These are phyloP conservation scores for Paraconiothyrium sp. DNA, from an alignment of 2,329 filamentous ascomycete genomes.

Conservation along the genomic window DNA sequence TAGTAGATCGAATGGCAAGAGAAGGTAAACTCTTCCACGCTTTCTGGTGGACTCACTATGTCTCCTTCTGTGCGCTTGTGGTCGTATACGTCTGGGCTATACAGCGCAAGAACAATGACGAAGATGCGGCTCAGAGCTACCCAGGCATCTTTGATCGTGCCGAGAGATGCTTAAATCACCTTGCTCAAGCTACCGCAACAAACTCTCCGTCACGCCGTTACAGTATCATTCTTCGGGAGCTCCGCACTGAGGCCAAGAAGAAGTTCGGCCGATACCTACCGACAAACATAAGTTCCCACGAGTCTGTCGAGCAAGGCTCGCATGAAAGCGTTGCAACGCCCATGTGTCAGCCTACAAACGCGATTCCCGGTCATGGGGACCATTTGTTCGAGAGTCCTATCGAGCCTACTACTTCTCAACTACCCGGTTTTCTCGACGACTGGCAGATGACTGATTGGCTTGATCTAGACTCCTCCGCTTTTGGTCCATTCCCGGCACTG, in stretches of 20 bases:
- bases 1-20: slow-evolving; percentile 51
- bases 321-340: background rate
- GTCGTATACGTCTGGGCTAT: slow-evolving; percentile 61
- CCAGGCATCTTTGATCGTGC: slow-evolving; percentile 52
- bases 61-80: slow-evolving; percentile 60
- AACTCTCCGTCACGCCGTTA: slow-evolving; percentile 60
- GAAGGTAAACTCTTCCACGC: slow-evolving; percentile 54
- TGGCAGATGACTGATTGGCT: slow-evolving; percentile 50
- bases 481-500: slow-evolving; percentile 24
- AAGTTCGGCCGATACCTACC: slow-evolving; percentile 24
- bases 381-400: slow-evolving; percentile 34
- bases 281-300: background rate
- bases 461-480: slow-evolving; percentile 45
- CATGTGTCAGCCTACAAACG: background rate
- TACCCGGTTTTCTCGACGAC: slow-evolving; percentile 36
- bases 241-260: slow-evolving; percentile 52
- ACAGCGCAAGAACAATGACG: slow-evolving; percentile 39
- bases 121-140: slow-evolving; percentile 20
- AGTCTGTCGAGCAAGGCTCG: background rate
- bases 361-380: slow-evolving; percentile 21
- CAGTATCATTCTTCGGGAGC: slow-evolving; percentile 59
- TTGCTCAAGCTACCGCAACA: slow-evolving; percentile 57
- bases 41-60: slow-evolving; percentile 61
- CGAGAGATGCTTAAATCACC: slow-evolving; percentile 56
- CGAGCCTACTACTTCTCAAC: slow-evolving; percentile 23